A percentile compares a stretch with the other conserved stretches of the same genome.
Evolutionary conservation across 2,329 filamentous ascomycete genomes (phyloP).

Genomic region (Dactylellina haptotyla): DNA sequence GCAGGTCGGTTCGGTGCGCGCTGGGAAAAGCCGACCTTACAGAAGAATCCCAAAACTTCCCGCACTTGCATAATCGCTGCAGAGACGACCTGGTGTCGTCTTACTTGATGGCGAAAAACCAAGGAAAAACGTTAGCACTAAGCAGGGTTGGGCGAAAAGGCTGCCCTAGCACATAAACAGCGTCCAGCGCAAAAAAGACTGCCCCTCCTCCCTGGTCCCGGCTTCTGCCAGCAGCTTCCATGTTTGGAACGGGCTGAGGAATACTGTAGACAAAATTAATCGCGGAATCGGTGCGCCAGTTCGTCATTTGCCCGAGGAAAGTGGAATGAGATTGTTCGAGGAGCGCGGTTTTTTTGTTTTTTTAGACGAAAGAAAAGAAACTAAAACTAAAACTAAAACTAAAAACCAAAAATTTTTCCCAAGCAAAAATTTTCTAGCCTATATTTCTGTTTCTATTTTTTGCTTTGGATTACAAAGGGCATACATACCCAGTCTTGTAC

Average conservation of each 20-base stretch:
- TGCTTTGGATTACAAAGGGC: not conserved
- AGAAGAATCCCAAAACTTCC: conserved; percentile 40
- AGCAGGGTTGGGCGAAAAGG: conserved; percentile 37
- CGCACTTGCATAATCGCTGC: conserved; percentile 52
- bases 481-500: too few relatives aligned
- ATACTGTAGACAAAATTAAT: conserved; percentile 30
- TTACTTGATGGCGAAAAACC: conserved; percentile 47
- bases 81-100: conserved; percentile 49
- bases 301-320: conserved; percentile 37
- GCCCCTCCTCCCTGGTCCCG: not conserved
- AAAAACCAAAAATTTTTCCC: conserved; percentile 38
- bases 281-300: conserved; percentile 19
- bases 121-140: conserved; percentile 31
- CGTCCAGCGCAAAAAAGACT: not conserved
- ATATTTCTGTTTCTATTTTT: conserved; percentile 41
- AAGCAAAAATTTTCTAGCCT: conserved; percentile 16
- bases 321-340: conserved; percentile 53
- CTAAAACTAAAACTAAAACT: too few relatives aligned
- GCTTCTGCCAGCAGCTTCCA: conserved; percentile 33
- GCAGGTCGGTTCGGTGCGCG: conserved; percentile 27
- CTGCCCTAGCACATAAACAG: conserved; percentile 7
- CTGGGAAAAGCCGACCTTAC: conserved; percentile 19
- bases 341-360: conserved; percentile 34
- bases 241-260: conserved; percentile 35
- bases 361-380: too few relatives aligned